Evolutionary conservation across 345 rosid species (phyloP), one percentile per base, ranked within the genome.

Genomic region (Alliaria petiolata): DNA sequence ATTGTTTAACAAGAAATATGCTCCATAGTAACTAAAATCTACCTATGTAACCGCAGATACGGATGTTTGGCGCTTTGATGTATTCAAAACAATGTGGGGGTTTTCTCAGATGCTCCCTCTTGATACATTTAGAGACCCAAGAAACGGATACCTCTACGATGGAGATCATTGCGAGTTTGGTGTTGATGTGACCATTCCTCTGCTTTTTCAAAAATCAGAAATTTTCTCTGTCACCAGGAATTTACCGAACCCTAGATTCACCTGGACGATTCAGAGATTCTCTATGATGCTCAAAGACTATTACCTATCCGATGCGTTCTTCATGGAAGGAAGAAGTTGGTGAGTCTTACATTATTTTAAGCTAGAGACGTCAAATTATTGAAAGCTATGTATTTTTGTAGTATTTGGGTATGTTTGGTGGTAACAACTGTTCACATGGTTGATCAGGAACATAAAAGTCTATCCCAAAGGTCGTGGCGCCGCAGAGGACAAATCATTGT

Each of bases 131-230:
- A 53, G 34, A 20, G 33, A 62, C 17, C 17, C 36, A 4, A 33
- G 0, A 15, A 53, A 62, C 5, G 76, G 76, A 43, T 72, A 72
- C 56, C 63, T 72, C 3, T 72, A 42, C 33, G 39, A 72, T 63
- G 76, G 76, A 62, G 76, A 43, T 54, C 36, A 72, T 38, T 73
- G 71, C 43, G 66, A 65, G 67, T 65, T 73, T 65, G 77, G 71
- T 26, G 77, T 73, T 30, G 77, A 65, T 39, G 71, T 73, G 8
- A 54, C 25, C 10, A 14, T 57, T 38, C 59, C 42, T 28, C 3
- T 46, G 5, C 16, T 30, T 14, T 65, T 4, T 7, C 6, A 72
- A 17, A 26, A n/a, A 3, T 65, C 31, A 0, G 71, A 73, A 64
- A 42, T 73, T 46, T 65, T 73, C 34, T 14, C 77, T 45, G 50